Evolutionary conservation across 1,284 basidiomycete species (phyloP), one percentile per base, ranked within the genome.

Genomic region (Ceratobasidium sp.): DNA sequence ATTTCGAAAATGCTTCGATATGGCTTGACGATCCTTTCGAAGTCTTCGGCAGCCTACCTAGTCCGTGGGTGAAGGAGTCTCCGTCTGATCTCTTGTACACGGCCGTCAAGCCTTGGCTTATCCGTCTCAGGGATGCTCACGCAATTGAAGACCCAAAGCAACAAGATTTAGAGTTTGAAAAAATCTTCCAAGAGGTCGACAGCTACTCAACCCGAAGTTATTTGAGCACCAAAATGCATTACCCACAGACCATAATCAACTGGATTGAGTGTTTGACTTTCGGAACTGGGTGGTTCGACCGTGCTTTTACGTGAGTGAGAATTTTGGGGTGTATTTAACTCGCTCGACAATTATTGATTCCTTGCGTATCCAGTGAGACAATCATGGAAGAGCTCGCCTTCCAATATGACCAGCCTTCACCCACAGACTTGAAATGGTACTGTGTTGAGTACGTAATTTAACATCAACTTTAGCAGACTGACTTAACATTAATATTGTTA

Each of bases 211-310:
- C 51, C 51, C 51, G 20, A 18, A 53, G 20, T 20, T 53, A 53
- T n/a, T 20, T 23, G 40, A 33, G 12, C 20, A 33, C 33, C 33
- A 56, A 39, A 23, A 20, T 10, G 28, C 40, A 33, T 15, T 42
- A 58, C 18, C 55, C 69, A 2, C 12, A 39, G 6, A 23, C 9
- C 9, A 40, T 60, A 15, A 60, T 72, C 53, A 60, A 72, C 55
- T 72, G 44, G 39, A 13, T 72, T 6, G 69, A 72, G 40, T 60
- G 55, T 23, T 60, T 72, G 69, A 44, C 55, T 1, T 58, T 72
- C n/a, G 20, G 20, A 2, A 18, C 55, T 42, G 69, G 55, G 18
- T 72, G 69, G 69, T 72, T 72, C n/a, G 69, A 72, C 46, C 69
- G 69, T 39, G 69, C 69, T 23, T 60, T 72, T 28, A 20, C n/a